Evolutionary conservation across 2,329 filamentous ascomycete species (phyloP), one percentile per base, ranked within the genome.

Genomic region (Venturia carpophila): DNA sequence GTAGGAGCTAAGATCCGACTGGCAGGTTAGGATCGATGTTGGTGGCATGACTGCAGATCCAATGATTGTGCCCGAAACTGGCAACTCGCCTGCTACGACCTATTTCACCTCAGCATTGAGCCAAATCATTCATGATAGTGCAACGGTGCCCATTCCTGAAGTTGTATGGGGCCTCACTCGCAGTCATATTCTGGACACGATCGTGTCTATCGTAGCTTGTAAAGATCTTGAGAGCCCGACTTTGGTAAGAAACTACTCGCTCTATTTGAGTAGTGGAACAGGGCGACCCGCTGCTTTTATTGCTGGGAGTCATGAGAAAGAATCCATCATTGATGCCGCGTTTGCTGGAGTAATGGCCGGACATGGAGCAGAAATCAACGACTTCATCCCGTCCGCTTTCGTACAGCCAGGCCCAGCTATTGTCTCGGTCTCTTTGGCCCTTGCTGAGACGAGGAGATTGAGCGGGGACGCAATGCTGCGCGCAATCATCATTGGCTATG

Each of bases 351-450:
- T 41, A 47, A 52, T 63, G 61, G 61, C 61, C 15, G 61, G 42
- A n/a, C 42, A 62, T 39, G 61, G 61, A 37, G 61, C 61, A 24
- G 61, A 63, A 52, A 63, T 52, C 61, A 63, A 63, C 42, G 61
- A 63, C 61, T 52, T 63, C 30, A 52, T 49, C 10, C 61, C 61
- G 19, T 63, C 61, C 5, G 11, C 61, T 7, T 63, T 45, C 30
- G 61, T 63, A n/a, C 61, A 63, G 21, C 61, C 61, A 15, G 61
- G 61, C 2, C 61, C 61, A 49, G n/a, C 61, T 45, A 52, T 63
- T n/a, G 61, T 63, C 11, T 63, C 61, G 4, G 61, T 49, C 10
- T 39, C 41, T 27, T 24, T 63, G 19, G 61, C 39, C 1, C 17
- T 63, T 21, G 61, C 61, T 37, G 61, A 63, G 42, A 63, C 39